Evolutionary conservation across 495 filamentous ascomycete species (phyloP).

Genomic region (Podospora bellae-mahoneyi): DNA sequence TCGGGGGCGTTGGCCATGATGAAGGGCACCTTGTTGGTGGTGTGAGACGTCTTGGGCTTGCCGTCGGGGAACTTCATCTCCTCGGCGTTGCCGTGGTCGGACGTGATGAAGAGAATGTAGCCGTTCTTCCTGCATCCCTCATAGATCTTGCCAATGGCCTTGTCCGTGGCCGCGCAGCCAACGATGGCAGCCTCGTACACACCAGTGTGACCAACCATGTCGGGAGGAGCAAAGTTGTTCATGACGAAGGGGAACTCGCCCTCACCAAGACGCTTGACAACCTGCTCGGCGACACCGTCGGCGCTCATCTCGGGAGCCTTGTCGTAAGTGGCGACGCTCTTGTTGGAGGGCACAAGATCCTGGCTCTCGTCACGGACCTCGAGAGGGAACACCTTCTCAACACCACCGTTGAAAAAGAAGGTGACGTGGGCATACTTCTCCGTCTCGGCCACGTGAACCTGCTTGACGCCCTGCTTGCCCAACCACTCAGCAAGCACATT

Average conservation of each 20-base stretch:
- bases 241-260: constrained; percentile 89
- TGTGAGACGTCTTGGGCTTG: constrained; percentile 96
- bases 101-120: constrained; percentile 89
- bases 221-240: constrained; percentile 99
- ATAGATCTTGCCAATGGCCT: constrained; percentile 86
- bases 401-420: constrained; percentile 99
- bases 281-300: constrained; percentile 78
- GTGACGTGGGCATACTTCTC: constrained; percentile 99
- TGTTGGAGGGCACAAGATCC: constrained; percentile 60
- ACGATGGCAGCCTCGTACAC: constrained; percentile 94
- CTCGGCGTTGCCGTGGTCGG: constrained; percentile 97
- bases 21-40: constrained; percentile 94
- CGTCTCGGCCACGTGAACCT: constrained; percentile 96
- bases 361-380: constrained; percentile 69
- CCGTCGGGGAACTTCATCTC: constrained; percentile 97
- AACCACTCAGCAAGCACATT: constrained; percentile 97
- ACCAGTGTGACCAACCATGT: constrained; percentile 99
- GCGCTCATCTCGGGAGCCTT: constrained; percentile 95
- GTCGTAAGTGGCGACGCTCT: constrained; percentile 91
- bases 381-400: constrained; percentile 91
- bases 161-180: constrained; percentile 80
- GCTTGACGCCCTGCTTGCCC: constrained; percentile 77
- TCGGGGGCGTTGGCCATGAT: constrained; percentile 95
- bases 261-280: constrained; percentile 75
- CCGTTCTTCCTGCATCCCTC: constrained; percentile 89